phyloP scores from a whole-genome alignment of 1,284 basidiomycete species.

The Agroathelia rolfsii region DNA sequence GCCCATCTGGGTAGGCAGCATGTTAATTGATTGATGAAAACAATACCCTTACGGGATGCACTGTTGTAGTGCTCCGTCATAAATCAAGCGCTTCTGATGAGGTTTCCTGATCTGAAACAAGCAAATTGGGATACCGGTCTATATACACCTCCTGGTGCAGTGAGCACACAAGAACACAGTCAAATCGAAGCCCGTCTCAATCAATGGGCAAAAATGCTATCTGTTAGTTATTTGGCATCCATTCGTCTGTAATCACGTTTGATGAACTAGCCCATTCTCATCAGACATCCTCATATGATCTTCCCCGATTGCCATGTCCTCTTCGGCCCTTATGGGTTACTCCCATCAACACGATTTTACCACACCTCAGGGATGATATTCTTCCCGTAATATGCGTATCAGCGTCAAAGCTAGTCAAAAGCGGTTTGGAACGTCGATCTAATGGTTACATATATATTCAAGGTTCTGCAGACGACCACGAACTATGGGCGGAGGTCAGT shows the following conservation, averaged over 20 bases:
- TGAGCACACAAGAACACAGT: constrained; percentile 62
- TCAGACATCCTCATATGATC: constrained; percentile 34
- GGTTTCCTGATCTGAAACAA: constrained; percentile 18
- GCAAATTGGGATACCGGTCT: constrained; percentile 41
- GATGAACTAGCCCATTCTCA: neutral
- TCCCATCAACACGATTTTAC: constrained; percentile 38
- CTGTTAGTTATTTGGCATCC: constrained; percentile 27
- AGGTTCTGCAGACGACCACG: constrained; percentile 86
- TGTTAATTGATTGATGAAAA: no score
- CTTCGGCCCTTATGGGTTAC: constrained; percentile 65
- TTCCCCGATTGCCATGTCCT: constrained; percentile 39
- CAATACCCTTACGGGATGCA: no score
- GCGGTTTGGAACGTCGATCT: constrained; percentile 46
- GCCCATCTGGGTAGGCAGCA: constrained; percentile 95
- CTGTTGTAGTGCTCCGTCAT: constrained; percentile 89
- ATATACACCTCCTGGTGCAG: constrained; percentile 55
- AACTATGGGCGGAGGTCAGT: constrained; percentile 71
- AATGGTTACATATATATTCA: constrained; percentile 74
- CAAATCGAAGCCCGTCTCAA: constrained; percentile 61
- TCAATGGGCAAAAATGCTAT: constrained; percentile 55
- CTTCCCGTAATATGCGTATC: constrained; percentile 71
- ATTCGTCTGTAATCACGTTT: neutral
- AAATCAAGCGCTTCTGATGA: constrained; percentile 55
- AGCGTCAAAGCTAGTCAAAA: constrained; percentile 57
- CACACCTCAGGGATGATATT: constrained; percentile 29